These are phyloP conservation scores for Lachnellula arida DNA, from an alignment of 2,329 filamentous ascomycete genomes.

Conservation along the genomic window DNA sequence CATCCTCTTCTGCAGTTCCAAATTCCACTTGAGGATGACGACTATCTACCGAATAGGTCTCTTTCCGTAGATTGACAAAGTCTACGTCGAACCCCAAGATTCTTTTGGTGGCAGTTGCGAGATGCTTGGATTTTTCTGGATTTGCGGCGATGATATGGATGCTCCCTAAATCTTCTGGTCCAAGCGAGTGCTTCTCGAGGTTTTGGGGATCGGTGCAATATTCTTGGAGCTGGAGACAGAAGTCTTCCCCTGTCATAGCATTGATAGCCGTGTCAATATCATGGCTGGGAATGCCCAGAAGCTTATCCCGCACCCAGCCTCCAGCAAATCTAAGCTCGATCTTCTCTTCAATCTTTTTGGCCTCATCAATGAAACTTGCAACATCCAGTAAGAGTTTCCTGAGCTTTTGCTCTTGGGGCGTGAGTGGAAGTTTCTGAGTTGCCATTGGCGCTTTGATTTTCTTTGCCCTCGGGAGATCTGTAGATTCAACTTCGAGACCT, in stretches of 20 bases:
- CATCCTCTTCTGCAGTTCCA: constrained; percentile 87
- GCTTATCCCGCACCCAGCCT: constrained; percentile 83
- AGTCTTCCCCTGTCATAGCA: constrained; percentile 74
- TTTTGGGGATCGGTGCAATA: constrained; percentile 61
- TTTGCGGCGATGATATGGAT: constrained; percentile 89
- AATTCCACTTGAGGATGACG: constrained; percentile 92
- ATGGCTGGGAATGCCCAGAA: constrained; percentile 66
- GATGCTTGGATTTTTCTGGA: constrained; percentile 92
- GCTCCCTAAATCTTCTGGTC: constrained; percentile 59
- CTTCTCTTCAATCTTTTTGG: constrained; percentile 46
- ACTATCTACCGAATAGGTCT: constrained; percentile 84
- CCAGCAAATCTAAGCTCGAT: constrained; percentile 73
- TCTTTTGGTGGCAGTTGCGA: constrained; percentile 84
- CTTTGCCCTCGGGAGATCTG: constrained; percentile 11
- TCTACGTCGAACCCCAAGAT: constrained; percentile 87
- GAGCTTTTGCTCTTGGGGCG: constrained; percentile 65
- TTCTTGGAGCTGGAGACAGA: constrained; percentile 63
- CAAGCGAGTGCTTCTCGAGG: constrained; percentile 55
- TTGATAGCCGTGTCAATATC: constrained; percentile 87
- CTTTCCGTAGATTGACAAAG: constrained; percentile 89
- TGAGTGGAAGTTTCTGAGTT: constrained; percentile 50
- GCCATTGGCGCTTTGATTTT: constrained; percentile 20
- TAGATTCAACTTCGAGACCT: constrained; percentile 32
- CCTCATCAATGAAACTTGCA: constrained; percentile 60
- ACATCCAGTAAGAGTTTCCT: constrained; percentile 76